Percentiles rank a stretch among this genome's conserved stretches.
These are phyloP conservation scores for Vaccinium macrocarpon DNA, from an alignment of 148 eudicot genomes.

Conservation along the genomic window DNA sequence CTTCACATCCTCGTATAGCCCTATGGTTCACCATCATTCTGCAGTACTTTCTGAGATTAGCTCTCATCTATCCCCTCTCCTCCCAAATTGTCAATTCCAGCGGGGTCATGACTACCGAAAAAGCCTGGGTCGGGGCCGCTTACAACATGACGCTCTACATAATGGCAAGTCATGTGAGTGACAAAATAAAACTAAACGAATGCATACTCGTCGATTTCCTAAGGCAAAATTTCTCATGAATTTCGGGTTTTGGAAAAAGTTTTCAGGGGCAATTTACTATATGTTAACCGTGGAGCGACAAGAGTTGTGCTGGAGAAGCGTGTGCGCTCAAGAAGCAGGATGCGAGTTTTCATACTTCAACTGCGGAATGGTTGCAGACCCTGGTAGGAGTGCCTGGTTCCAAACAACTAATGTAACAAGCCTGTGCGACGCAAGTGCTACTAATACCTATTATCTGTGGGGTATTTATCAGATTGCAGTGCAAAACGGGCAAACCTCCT, in stretches of 20 bases:
- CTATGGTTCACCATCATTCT: slow-evolving; percentile 52
- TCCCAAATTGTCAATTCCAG: slow-evolving; percentile 55
- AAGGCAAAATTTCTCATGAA: not conserved
- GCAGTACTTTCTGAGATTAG: slow-evolving; percentile 53
- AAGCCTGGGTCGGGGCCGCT: slow-evolving; percentile 80
- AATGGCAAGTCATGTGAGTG: slow-evolving; percentile 66
- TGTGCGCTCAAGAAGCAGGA: slow-evolving; percentile 31
- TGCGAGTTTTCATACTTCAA: slow-evolving; percentile 51
- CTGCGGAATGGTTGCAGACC: slow-evolving; percentile 35
- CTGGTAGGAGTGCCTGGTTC: slow-evolving; percentile 45
- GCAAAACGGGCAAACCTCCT: slow-evolving; percentile 40
- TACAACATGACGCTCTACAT: slow-evolving; percentile 64
- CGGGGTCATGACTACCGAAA: slow-evolving; percentile 56
- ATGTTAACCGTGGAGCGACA: slow-evolving; percentile 64
- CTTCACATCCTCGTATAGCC: slow-evolving; percentile 25
- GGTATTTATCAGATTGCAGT: slow-evolving; percentile 62
- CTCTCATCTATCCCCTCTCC: slow-evolving; percentile 51
- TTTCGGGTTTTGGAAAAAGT: slow-evolving; percentile 29
- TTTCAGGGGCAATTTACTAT: slow-evolving; percentile 75
- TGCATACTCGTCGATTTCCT: not conserved
- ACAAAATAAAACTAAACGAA: not conserved
- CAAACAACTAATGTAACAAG: slow-evolving; percentile 44
- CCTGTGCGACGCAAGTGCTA: slow-evolving; percentile 42
- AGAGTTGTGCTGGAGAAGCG: slow-evolving; percentile 66
- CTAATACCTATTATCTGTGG: slow-evolving; percentile 33